Evolutionary conservation across 495 filamentous ascomycete species (phyloP).

Genomic region (Neurospora sp.): DNA sequence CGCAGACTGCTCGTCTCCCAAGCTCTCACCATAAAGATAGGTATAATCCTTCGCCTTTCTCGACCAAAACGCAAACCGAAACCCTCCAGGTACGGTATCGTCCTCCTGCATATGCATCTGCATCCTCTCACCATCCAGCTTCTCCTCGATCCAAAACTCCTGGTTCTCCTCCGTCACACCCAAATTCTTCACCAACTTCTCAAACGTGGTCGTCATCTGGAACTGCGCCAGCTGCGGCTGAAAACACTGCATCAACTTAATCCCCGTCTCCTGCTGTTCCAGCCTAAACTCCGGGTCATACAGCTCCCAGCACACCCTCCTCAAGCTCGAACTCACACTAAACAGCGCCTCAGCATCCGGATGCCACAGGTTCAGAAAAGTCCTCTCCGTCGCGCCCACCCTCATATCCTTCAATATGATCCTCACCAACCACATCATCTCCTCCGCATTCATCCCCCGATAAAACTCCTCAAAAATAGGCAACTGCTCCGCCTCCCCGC

Average conservation of each 20-base stretch:
- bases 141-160: constrained; percentile 95
- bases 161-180: constrained; percentile 55
- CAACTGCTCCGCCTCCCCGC: constrained; percentile 72
- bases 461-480: constrained; percentile 78
- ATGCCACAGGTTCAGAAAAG: constrained; percentile 86
- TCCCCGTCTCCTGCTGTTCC: constrained; percentile 61
- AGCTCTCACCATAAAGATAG: constrained; percentile 76
- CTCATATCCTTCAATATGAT: constrained; percentile 97
- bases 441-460: constrained; percentile 81
- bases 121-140: constrained; percentile 94
- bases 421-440: constrained; percentile 87
- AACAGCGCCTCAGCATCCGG: constrained; percentile 85
- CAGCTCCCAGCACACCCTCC: constrained; percentile 92
- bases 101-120: constrained; percentile 89
- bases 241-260: constrained; percentile 88
- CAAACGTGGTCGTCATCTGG: constrained; percentile 70
- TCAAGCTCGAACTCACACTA: constrained; percentile 71
- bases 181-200: constrained; percentile 71
- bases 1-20: constrained; percentile 66
- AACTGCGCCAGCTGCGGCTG: constrained; percentile 96
- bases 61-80: constrained; percentile 82
- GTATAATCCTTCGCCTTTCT: constrained; percentile 96
- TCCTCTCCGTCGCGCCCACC: constrained; percentile 92
- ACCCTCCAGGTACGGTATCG: constrained; percentile 53
- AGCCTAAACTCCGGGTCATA: constrained; percentile 66